Evolutionary conservation across 805 yeast genomes (phyloP).

Genomic region (Nakazawaea laoshanensis): DNA sequence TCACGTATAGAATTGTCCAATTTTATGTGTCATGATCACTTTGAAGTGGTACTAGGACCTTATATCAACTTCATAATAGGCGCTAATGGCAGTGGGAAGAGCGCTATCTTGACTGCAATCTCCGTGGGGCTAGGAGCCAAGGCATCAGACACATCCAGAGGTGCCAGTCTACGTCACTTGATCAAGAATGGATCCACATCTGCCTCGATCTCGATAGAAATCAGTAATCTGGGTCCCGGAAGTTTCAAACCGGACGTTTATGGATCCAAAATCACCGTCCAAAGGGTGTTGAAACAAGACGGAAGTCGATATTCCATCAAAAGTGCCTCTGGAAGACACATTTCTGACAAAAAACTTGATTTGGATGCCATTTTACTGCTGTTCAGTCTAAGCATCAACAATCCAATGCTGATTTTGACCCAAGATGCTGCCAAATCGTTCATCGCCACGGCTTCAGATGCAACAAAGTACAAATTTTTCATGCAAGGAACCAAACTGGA

Average conservation of each 20-base stretch:
- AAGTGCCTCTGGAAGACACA: conserved; percentile 38
- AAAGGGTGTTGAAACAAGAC: conserved; percentile 55
- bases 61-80: conserved; percentile 84
- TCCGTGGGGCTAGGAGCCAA: conserved; percentile 84
- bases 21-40: conserved; percentile 87
- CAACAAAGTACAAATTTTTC: conserved; percentile 65
- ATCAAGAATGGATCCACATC: conserved; percentile 69
- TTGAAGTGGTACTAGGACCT: conserved; percentile 68
- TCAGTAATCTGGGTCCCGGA: conserved; percentile 59
- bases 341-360: conserved; percentile 55
- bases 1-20: conserved; percentile 54
- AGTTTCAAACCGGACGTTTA: conserved; percentile 55
- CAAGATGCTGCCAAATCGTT: conserved; percentile 94
- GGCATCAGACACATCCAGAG: conserved; percentile 83
- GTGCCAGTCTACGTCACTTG: conserved; percentile 56
- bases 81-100: conserved; percentile 85
- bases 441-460: conserved; percentile 66
- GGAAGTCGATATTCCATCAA: conserved; percentile 45
- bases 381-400: conserved; percentile 74
- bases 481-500: conserved; percentile 74
- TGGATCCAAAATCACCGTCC: conserved; percentile 65
- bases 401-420: conserved; percentile 86
- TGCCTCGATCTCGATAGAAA: conserved; percentile 58
- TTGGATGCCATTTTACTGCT: conserved; percentile 60
- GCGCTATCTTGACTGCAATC: conserved; percentile 82